Conservation (phyloP, 2,329 filamentous ascomycete species). For the Diaporthe vexans region DNA sequence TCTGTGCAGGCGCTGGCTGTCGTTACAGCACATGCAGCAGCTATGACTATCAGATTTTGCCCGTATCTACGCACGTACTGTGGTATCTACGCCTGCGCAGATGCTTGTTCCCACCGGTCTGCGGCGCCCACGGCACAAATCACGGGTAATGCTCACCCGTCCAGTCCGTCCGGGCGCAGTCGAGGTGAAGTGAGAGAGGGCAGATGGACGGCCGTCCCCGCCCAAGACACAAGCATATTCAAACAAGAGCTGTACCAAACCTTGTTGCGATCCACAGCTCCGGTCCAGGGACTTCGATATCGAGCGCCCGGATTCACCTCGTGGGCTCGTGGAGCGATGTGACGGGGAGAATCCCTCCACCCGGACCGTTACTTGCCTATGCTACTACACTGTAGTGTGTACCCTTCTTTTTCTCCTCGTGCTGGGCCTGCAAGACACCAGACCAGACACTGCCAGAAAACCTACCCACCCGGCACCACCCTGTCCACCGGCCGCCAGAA, state of each 20-base stretch:
- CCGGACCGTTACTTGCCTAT: background rate
- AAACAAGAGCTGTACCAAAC: conserved; percentile 16
- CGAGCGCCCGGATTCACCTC: conserved; percentile 4
- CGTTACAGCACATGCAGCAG: conserved; percentile 25
- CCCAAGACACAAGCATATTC: background rate
- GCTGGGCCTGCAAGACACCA: background rate
- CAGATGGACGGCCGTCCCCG: background rate
- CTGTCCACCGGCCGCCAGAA: background rate
- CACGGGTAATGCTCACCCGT: background rate
- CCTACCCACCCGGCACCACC: background rate
- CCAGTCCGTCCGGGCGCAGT: background rate
- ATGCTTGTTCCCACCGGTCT: background rate
- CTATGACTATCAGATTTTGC: background rate
- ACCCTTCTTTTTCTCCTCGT: background rate
- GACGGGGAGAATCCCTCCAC: conserved; percentile 27
- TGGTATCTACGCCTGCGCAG: too few relatives aligned
- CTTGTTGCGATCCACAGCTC: conserved; percentile 19
- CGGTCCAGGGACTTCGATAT: conserved; percentile 31
- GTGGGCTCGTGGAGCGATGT: conserved; percentile 22
- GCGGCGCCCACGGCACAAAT: background rate
- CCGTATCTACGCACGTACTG: background rate
- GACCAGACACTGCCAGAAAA: background rate
- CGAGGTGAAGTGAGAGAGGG: background rate
- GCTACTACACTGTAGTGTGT: background rate
- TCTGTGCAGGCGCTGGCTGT: conserved; percentile 17